Conservation (phyloP, 257 asterid genomes). For the Solanum pimpinellifolium region DNA sequence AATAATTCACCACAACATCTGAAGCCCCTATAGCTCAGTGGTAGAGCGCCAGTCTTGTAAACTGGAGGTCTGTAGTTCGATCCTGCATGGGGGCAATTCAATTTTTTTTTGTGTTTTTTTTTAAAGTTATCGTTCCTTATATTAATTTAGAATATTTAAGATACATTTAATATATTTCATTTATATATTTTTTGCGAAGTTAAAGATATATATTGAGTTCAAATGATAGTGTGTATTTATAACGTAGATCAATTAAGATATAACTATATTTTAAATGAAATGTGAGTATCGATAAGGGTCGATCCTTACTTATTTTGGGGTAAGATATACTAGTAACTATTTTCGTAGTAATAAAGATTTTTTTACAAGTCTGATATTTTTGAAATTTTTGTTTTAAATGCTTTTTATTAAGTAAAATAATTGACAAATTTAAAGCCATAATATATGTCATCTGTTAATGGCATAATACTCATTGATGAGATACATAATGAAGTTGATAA, state of each 20-base stretch:
- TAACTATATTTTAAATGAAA: too few relatives aligned
- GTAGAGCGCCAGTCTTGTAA: not conserved
- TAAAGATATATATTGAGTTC: not conserved
- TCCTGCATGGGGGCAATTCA: not conserved
- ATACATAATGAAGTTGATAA: too few relatives aligned
- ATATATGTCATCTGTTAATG: too few relatives aligned
- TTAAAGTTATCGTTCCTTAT: not conserved
- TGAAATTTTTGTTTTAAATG: too few relatives aligned
- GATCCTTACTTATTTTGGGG: too few relatives aligned
- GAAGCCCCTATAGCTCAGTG: not conserved
- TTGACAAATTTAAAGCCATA: too few relatives aligned
- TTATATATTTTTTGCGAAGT: not conserved
- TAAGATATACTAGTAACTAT: too few relatives aligned
- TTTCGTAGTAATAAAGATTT: too few relatives aligned
- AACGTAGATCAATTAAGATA: too few relatives aligned
- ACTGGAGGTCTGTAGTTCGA: not conserved
- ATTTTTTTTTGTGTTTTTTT: not conserved
- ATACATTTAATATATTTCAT: not conserved
- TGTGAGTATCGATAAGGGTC: rapidly evolving
- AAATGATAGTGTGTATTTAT: not conserved
- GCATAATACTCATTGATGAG: too few relatives aligned
- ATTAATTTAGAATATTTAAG: not conserved
- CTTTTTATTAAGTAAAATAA: too few relatives aligned
- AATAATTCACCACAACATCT: not conserved
- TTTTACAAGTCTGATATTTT: too few relatives aligned